phyloP scores from a whole-genome alignment of 345 rosid genomes.

The Citrus unshiu region DNA sequence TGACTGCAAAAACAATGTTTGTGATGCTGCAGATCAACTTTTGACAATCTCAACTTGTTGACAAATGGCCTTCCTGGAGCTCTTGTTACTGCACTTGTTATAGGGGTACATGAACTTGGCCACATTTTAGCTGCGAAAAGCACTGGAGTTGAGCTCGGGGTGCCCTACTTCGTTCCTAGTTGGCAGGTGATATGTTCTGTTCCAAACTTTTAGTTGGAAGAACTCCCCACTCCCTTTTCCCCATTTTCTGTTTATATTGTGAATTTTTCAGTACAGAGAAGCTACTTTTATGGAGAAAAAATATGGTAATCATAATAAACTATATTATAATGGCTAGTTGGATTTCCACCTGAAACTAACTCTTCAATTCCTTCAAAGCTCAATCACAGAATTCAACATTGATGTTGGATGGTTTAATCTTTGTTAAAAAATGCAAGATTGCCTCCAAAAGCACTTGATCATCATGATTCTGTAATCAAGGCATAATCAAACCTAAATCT shows the following conservation, averaged over 20 bases:
- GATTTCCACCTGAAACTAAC: neutral
- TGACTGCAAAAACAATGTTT: slow-evolving; percentile 3
- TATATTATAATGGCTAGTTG: too few relatives aligned
- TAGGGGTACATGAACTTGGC: slow-evolving; percentile 79
- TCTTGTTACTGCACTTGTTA: slow-evolving; percentile 65
- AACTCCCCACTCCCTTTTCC: neutral
- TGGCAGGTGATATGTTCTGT: slow-evolving; percentile 72
- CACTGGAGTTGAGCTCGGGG: slow-evolving; percentile 69
- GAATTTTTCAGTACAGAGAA: neutral
- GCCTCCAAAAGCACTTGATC: neutral
- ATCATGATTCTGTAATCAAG: neutral
- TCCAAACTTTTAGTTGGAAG: neutral
- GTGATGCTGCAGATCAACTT: slow-evolving; percentile 55
- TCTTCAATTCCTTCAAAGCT: neutral
- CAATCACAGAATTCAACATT: neutral
- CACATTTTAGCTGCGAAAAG: slow-evolving; percentile 68
- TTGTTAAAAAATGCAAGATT: neutral
- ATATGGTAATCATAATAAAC: too few relatives aligned
- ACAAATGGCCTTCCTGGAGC: slow-evolving; percentile 88
- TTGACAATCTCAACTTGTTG: slow-evolving; percentile 70
- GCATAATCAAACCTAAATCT: neutral
- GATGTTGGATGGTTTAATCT: neutral
- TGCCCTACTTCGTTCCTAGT: slow-evolving; percentile 94
- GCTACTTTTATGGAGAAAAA: too few relatives aligned
- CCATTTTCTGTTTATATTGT: neutral